Percentiles rank a stretch among this genome's conserved stretches.
Conservation (phyloP, 306 rosid species). For the Sechiopsis laciniata region DNA sequence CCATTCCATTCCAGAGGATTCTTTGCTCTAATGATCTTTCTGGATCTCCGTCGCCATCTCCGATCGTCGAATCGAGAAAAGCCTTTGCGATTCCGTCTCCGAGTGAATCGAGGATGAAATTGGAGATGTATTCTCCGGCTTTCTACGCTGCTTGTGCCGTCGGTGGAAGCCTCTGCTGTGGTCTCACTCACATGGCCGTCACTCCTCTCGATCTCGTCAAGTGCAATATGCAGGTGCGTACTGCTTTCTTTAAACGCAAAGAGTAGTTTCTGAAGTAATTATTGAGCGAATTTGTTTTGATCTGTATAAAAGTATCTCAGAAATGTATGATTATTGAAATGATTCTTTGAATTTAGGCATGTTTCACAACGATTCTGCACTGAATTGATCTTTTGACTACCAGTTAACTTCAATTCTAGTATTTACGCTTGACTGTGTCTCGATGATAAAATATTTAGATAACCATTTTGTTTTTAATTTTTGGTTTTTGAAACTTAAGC, state of each 20-base stretch:
- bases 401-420: neutral
- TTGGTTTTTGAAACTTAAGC: no score
- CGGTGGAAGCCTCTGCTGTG: constrained; percentile 86
- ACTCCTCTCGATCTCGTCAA: constrained; percentile 97
- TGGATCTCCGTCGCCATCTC: constrained; percentile 17
- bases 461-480: no score
- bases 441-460: neutral
- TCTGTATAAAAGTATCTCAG: neutral
- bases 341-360: neutral
- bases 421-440: neutral
- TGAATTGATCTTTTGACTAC: neutral
- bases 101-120: constrained; percentile 47
- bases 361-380: neutral
- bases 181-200: constrained; percentile 88
- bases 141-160: constrained; percentile 85
- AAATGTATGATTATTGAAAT: neutral
- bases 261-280: neutral
- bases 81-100: constrained; percentile 49
- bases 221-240: constrained; percentile 93
- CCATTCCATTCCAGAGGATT: constrained; percentile 41
- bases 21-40: constrained; percentile 26
- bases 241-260: neutral
- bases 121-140: constrained; percentile 82
- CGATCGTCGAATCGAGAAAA: constrained; percentile 21
- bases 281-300: neutral